A percentile compares a stretch with the other conserved stretches of the same genome.
These are phyloP conservation scores for Ustilago cynodontis DNA, from an alignment of 1,284 basidiomycete genomes.

Conservation along the genomic window DNA sequence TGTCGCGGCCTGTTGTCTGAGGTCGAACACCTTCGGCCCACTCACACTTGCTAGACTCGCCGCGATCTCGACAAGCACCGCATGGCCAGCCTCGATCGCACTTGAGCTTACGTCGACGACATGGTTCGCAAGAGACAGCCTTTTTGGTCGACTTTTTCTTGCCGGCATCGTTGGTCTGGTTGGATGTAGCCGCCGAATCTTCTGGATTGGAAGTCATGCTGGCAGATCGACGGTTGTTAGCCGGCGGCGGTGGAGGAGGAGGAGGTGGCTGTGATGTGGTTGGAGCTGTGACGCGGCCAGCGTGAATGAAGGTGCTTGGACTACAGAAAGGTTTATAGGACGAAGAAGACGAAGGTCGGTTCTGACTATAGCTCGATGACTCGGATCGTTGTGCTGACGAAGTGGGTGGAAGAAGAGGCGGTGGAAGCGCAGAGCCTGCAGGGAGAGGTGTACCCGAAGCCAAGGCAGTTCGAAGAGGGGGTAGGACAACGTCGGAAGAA, in stretches of 20 bases:
- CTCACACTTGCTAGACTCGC: slow-evolving; percentile 59
- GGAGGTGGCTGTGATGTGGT: not conserved
- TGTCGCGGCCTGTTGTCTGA: slow-evolving; percentile 54
- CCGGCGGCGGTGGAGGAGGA: not conserved
- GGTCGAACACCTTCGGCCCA: slow-evolving; percentile 64
- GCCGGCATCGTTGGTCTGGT: slow-evolving; percentile 10
- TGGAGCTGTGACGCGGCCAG: slow-evolving; percentile 20
- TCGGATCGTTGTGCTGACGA: slow-evolving; percentile 10
- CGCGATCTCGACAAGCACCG: slow-evolving; percentile 53
- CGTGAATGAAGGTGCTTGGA: slow-evolving; percentile 9
- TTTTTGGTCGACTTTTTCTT: slow-evolving; percentile 61
- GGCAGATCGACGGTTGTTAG: slow-evolving; percentile 1
- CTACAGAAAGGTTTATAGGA: slow-evolving; percentile 1
- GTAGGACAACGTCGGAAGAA: slow-evolving; percentile 35
- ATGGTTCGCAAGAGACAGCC: slow-evolving; percentile 63
- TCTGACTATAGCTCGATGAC: slow-evolving; percentile 5
- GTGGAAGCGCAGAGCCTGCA: slow-evolving; percentile 26
- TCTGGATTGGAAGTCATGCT: slow-evolving; percentile 28
- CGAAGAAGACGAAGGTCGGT: not conserved
- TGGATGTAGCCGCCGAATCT: not conserved
- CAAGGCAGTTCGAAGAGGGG: slow-evolving; percentile 36
- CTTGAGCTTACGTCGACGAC: slow-evolving; percentile 64
- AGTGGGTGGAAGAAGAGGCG: slow-evolving; percentile 27
- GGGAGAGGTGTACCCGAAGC: slow-evolving; percentile 12
- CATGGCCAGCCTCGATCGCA: slow-evolving; percentile 61